A percentile compares a stretch with the other conserved stretches of the same genome.
Evolutionary conservation across 768 basidiomycete species (phyloP).

Genomic region (Vishniacozyma victoriae): DNA sequence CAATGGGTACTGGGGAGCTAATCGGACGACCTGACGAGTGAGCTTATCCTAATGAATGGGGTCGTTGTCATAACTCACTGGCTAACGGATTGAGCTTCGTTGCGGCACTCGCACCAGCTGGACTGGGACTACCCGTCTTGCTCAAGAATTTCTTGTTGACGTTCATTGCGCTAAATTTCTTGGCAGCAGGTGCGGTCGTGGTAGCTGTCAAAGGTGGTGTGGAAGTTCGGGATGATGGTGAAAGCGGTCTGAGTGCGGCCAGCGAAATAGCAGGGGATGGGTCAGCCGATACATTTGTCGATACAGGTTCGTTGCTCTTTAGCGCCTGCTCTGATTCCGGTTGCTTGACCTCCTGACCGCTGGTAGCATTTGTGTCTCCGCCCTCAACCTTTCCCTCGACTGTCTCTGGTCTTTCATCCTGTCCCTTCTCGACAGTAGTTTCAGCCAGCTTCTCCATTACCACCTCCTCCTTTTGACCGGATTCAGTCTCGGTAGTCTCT

Average conservation of each 20-base stretch:
- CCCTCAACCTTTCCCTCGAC: too few species aligned
- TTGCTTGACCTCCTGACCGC: neutral
- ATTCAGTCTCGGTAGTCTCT: neutral
- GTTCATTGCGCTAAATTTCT: constrained; percentile 82
- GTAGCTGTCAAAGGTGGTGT: constrained; percentile 30
- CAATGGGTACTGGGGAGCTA: constrained; percentile 23
- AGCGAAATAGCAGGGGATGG: constrained; percentile 4
- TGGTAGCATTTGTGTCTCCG: too few species aligned
- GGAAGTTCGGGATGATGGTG: constrained; percentile 34
- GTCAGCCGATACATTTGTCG: too few species aligned
- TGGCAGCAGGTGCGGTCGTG: constrained; percentile 47
- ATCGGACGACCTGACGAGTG: constrained; percentile 41
- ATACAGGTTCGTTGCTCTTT: constrained; percentile 1
- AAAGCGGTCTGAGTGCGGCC: constrained; percentile 15
- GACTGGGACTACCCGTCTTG: constrained; percentile 63
- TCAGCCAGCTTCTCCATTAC: neutral
- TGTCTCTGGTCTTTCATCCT: too few species aligned
- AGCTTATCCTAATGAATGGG: too few species aligned
- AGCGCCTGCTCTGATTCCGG: neutral
- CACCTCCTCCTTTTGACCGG: neutral
- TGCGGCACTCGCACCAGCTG: constrained; percentile 14
- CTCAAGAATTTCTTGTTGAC: constrained; percentile 96
- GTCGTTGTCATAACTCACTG: too few species aligned
- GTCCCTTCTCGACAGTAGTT: too few species aligned
- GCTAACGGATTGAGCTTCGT: constrained; percentile 9